Evolutionary conservation across 257 asterid species (phyloP).

Genomic region (Nyctanthes arbortristis): DNA sequence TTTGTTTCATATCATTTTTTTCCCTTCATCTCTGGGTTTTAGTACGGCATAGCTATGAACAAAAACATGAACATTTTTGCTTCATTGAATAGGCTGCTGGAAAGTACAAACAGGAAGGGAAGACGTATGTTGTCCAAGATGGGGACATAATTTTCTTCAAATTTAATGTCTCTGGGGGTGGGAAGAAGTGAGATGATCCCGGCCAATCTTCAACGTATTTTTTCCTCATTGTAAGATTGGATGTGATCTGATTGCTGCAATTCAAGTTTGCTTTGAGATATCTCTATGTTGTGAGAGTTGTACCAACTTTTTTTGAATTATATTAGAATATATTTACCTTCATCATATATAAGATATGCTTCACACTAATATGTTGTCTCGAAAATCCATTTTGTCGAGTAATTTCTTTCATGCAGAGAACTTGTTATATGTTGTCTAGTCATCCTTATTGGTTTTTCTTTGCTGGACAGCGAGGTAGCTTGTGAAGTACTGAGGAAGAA

Average conservation of each 20-base stretch:
- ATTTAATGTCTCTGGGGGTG: slow-evolving; percentile 95
- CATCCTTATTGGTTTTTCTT: not conserved
- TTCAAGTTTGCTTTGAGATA: slow-evolving; percentile 19
- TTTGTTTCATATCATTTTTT: not conserved
- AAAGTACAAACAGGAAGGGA: slow-evolving; percentile 95
- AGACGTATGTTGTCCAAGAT: slow-evolving; percentile 91
- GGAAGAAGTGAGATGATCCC: slow-evolving; percentile 68
- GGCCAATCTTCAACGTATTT: slow-evolving; percentile 19
- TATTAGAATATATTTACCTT: not conserved
- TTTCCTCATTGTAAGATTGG: slow-evolving; percentile 27
- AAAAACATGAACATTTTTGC: not conserved
- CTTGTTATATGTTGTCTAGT: not conserved
- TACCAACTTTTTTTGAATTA: slow-evolving; percentile 22
- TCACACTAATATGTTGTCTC: not conserved
- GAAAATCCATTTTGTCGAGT: not conserved
- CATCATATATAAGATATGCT: not conserved
- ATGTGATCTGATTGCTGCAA: slow-evolving; percentile 22
- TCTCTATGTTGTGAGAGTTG: slow-evolving; percentile 26
- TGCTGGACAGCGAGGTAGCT: too few species aligned
- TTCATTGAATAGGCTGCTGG: slow-evolving; percentile 68
- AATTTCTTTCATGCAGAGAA: not conserved
- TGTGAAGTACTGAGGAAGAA: too few species aligned
- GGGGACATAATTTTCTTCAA: slow-evolving; percentile 96
- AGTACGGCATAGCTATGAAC: not conserved
- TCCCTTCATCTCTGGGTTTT: not conserved